Conservation (phyloP, 1,139 yeast species). For the Candida sanyaensis region DNA sequence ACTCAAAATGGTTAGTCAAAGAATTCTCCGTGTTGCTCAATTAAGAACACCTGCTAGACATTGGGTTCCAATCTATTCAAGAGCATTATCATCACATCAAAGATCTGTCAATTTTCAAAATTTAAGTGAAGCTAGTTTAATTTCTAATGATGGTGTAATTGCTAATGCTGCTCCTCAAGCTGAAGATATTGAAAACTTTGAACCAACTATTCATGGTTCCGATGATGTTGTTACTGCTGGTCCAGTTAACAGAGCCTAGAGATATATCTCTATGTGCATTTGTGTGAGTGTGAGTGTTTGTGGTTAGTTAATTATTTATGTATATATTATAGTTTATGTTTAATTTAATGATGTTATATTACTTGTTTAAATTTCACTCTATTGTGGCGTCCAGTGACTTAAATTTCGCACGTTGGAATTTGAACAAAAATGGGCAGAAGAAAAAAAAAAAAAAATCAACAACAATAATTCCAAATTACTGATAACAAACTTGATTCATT, state of each 20-base stretch:
- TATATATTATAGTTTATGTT: background rate
- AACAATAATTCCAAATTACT: no score
- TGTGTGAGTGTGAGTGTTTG: no score
- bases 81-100: constrained; percentile 37
- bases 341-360: no score
- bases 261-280: background rate
- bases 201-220: constrained; percentile 42
- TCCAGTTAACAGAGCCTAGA: constrained; percentile 35
- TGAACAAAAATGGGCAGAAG: background rate
- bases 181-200: constrained; percentile 31
- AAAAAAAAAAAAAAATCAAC: background rate
- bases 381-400: background rate
- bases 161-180: constrained; percentile 12
- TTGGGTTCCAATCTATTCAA: constrained; percentile 37
- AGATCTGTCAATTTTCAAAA: constrained; percentile 40
- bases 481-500: no score
- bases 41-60: constrained; percentile 49
- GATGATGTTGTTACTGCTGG: constrained; percentile 50
- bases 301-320: background rate
- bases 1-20: constrained; percentile 30
- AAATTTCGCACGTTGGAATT: background rate
- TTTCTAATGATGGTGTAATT: constrained; percentile 41
- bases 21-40: constrained; percentile 36
- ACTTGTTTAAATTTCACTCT: no score
- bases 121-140: constrained; percentile 32